These are phyloP conservation scores for Eucalyptus virginea DNA, from an alignment of 345 rosid species.

Conservation along the genomic window DNA sequence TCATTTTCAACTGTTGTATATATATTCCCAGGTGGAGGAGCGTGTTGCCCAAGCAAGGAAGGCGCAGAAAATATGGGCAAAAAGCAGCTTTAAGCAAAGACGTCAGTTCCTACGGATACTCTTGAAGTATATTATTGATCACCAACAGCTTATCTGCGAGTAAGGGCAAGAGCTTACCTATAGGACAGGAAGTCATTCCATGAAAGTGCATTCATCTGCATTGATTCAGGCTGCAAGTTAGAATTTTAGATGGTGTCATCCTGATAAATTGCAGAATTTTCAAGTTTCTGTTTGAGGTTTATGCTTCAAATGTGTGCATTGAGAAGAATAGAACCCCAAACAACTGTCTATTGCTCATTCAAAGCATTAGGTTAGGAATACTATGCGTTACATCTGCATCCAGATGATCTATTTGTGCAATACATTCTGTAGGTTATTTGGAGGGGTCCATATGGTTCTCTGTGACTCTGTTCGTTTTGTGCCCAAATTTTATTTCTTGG, in stretches of 20 bases:
- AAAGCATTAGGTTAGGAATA: not conserved
- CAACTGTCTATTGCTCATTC: not conserved
- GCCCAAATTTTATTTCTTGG: not conserved
- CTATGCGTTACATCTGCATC: not conserved
- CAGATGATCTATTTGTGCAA: not conserved
- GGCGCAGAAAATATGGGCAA: slow-evolving; percentile 91
- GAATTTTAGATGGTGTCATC: not conserved
- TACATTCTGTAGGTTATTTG: not conserved
- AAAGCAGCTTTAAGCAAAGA: slow-evolving; percentile 86
- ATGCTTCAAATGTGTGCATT: not conserved
- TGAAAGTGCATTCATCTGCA: not conserved
- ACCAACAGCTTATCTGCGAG: slow-evolving; percentile 98
- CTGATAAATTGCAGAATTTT: not conserved
- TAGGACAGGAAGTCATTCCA: not conserved
- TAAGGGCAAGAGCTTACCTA: slow-evolving; percentile 12
- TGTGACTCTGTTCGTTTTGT: not conserved
- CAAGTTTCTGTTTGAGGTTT: not conserved
- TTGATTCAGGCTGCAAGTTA: not conserved
- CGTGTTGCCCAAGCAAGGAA: slow-evolving; percentile 77
- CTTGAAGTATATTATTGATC: slow-evolving; percentile 78
- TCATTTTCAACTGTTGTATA: not conserved
- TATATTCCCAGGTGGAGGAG: slow-evolving; percentile 51
- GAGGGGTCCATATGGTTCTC: not conserved
- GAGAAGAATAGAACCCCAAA: not conserved
- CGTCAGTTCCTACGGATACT: slow-evolving; percentile 92